Base-by-base conservation (phyloP, 2,329 filamentous ascomycete species). In the Phyllosticta paracitricarpa region DNA sequence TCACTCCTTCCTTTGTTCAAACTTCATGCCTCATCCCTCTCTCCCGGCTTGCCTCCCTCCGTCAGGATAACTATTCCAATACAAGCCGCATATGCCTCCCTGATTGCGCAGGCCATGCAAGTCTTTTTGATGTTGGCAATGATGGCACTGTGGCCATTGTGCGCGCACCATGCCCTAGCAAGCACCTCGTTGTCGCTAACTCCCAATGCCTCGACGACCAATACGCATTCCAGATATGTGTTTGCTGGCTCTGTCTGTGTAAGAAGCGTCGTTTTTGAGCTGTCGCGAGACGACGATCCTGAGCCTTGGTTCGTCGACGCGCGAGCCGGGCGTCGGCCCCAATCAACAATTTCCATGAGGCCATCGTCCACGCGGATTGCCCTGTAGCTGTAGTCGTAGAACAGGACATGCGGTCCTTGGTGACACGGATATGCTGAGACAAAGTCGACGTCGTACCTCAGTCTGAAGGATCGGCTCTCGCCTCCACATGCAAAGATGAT, bases 171-270 rank as follows among this genome's bases (percentile, higher is more conserved):
- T 6, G 88, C 87, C 64, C 88, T 78, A 1, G 86, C 88, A 67
- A 91, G 80, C 3, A 90, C 88, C 72, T 91, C 88, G 66, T 91
- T 90, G 71, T 91, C 88, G 56, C 78, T 78, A 24, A 88, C 86
- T 0, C 88, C 88, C 70, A 89, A 85, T 0, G 87, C 86, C 73
- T 91, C 86, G 14, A 91, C 80, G 4, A 87, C 85, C 8, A 91
- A 76, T 3, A 91, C 87, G 66, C 82, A 82, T 65, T 88, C 86
- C 26, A 83, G 67, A 35, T 72, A 70, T 61, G 71, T 66, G 56
- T 72, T 69, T 2, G 71, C 70, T 10, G 64, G 63, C 19, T 69
- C 69, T 51, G 56, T 57, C 22, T 28, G 7, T 8, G 60, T 54
- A 2, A 25, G 25, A n/a, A 70, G 53, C 12, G 53, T 51, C 12